A percentile compares a stretch with the other conserved stretches of the same genome.
These are phyloP conservation scores for Globisporangium barbulae DNA, from an alignment of 352 stramenopile genomes.

Conservation along the genomic window DNA sequence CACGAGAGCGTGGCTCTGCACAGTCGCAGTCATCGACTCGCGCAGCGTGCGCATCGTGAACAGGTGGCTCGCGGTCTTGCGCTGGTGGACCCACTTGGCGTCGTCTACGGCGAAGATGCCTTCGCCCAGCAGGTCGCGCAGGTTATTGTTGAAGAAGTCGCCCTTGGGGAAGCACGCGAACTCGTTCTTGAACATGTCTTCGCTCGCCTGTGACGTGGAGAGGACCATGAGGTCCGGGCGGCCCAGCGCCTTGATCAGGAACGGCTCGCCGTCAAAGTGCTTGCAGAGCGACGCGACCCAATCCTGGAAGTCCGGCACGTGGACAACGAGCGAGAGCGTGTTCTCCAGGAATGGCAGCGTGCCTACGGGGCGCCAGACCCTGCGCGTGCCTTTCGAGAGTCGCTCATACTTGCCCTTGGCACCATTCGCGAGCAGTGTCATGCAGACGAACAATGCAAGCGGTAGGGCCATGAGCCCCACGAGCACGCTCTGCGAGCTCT, in stretches of 20 bases:
- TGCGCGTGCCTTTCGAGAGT: too few relatives aligned
- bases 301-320: slow-evolving; percentile 22
- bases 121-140: slow-evolving; percentile 38
- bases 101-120: slow-evolving; percentile 55
- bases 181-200: slow-evolving; percentile 48
- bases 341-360: slow-evolving; percentile 25
- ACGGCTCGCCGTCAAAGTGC: slow-evolving; percentile 18
- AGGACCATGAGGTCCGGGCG: slow-evolving; percentile 19
- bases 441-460: too few relatives aligned
- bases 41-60: slow-evolving; percentile 40
- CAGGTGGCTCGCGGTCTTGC: slow-evolving; percentile 49
- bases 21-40: slow-evolving; percentile 43
- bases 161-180: slow-evolving; percentile 51
- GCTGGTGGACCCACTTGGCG: slow-evolving; percentile 47
- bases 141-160: slow-evolving; percentile 23
- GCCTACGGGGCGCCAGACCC: too few relatives aligned
- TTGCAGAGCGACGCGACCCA: slow-evolving; percentile 18
- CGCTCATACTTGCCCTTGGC: too few relatives aligned
- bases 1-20: slow-evolving; percentile 32
- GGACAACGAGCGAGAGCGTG: slow-evolving; percentile 13
- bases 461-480: too few relatives aligned
- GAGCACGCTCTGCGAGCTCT: too few relatives aligned
- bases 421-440: too few relatives aligned
- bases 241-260: slow-evolving; percentile 8
- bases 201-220: too few relatives aligned